Base-by-base conservation (phyloP, 176 grass and related monocot species). In the Panicum miliaceum region DNA sequence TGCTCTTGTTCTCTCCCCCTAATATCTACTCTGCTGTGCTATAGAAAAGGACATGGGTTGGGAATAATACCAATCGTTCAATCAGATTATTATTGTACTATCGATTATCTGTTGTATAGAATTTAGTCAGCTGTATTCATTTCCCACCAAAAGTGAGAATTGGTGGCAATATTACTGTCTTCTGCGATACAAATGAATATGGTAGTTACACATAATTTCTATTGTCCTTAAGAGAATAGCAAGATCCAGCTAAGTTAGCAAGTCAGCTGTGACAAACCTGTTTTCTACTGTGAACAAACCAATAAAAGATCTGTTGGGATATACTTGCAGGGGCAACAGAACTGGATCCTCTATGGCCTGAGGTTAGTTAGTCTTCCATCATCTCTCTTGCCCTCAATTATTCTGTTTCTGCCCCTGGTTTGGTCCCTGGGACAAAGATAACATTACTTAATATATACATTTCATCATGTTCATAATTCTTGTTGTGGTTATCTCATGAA, bases 311-410 rank as follows among this genome's bases (percentile, higher is more conserved):
- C 34, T 75, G 46, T 84, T 78, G 84, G 36, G 56, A 45, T 65
- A 16, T 71, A 14, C 78, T 82, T 94, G 77, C 90, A 97, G 95
- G 92, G 82, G 88, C 90, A 81, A 94, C 95, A 42, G 77, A 92
- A 81, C 60, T 97, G 86, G 83, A 97, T 42, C 92, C 95, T 26
- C 84, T 64, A 41, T 97, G 95, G 95, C 61, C 51, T 50, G 95
- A 92, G 92, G 95, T 97, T 80, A 86, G 88, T 92, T 19, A 1
- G 1, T 51, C 51, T 52, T 82, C 32, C 62, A 7, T 38, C 16
- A 74, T 64, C 3, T 83, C 16, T 27, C 40, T 64, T 73, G 22
- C 56, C 7, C 41, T 83, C 7, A 60, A 69, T 35, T 68, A 4
- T 61, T 64, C 4, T 27, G 23, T 41, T 58, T 36, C 9, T 81